phyloP scores from a whole-genome alignment of 768 basidiomycete species.

The Termitomyces sp. region DNA sequence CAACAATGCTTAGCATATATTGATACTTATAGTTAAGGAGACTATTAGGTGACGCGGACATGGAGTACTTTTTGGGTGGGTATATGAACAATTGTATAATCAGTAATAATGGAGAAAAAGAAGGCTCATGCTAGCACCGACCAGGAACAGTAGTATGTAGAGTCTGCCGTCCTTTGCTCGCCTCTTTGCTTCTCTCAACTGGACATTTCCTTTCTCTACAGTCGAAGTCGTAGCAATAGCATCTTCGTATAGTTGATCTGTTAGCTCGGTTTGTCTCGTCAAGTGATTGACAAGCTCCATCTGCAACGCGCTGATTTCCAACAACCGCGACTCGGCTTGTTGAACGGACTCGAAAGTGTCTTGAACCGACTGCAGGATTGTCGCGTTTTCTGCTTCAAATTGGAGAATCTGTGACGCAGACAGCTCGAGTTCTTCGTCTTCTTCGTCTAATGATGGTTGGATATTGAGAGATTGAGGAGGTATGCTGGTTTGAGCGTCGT shows the following conservation, averaged over 20 bases:
- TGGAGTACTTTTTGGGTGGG: background rate
- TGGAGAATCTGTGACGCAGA: slow-evolving; percentile 84
- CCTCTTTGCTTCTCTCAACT: slow-evolving; percentile 85
- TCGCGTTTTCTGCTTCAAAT: slow-evolving; percentile 90
- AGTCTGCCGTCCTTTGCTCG: slow-evolving; percentile 83
- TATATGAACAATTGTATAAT: background rate
- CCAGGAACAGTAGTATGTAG: slow-evolving; percentile 86
- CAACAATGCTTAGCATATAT: background rate
- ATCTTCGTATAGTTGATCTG: slow-evolving; percentile 93
- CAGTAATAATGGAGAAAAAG: slow-evolving; percentile 88
- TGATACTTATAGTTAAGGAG: background rate
- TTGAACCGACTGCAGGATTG: slow-evolving; percentile 78
- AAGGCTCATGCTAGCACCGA: slow-evolving; percentile 87
- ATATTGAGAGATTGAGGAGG: slow-evolving; percentile 15
- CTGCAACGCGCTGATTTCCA: slow-evolving; percentile 93
- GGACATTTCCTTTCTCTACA: slow-evolving; percentile 85
- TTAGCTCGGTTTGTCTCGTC: slow-evolving; percentile 84
- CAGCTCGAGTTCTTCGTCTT: slow-evolving; percentile 80
- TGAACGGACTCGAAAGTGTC: slow-evolving; percentile 86
- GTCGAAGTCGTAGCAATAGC: slow-evolving; percentile 82
- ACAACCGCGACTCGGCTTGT: slow-evolving; percentile 83
- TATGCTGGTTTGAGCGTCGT: slow-evolving; percentile 21
- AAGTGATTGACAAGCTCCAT: slow-evolving; percentile 88
- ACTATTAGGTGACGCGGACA: background rate
- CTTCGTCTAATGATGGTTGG: slow-evolving; percentile 46